These are phyloP conservation scores for Durusdinium trenchii DNA, from an alignment of 73 alveolate genomes.

Conservation along the genomic window DNA sequence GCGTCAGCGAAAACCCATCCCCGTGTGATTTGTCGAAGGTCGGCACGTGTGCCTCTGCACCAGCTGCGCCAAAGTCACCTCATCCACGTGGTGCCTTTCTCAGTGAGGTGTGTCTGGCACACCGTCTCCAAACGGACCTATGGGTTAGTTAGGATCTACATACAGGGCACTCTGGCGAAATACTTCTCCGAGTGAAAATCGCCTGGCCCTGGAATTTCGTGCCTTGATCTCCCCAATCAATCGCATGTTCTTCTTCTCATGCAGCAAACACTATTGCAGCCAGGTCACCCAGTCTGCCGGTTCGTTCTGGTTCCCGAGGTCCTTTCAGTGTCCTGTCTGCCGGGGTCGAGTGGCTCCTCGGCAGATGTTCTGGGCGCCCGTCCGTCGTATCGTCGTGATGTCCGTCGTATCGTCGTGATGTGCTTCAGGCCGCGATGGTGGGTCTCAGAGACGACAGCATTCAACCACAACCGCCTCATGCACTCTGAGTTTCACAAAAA, in stretches of 20 bases:
- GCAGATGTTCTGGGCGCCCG: not conserved
- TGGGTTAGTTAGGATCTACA: too few species aligned
- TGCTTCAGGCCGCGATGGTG: slow-evolving; percentile 28
- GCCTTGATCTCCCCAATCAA: not conserved
- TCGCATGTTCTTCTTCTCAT: not conserved
- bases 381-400: not conserved
- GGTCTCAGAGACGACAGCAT: slow-evolving; percentile 6
- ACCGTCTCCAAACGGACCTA: too few species aligned
- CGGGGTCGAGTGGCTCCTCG: slow-evolving; percentile 57
- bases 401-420: not conserved
- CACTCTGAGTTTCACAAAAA: not conserved
- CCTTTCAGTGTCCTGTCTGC: slow-evolving; percentile 55
- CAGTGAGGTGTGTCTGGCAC: not conserved
- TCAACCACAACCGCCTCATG: not conserved
- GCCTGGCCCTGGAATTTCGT: not conserved
- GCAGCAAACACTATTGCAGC: not conserved
- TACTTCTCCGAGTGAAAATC: too few species aligned
- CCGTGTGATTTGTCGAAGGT: slow-evolving; percentile 18
- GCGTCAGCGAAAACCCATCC: too few species aligned
- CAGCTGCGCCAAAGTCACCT: slow-evolving; percentile 39
- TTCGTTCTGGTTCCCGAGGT: not conserved
- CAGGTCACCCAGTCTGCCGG: too few species aligned
- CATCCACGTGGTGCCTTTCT: not conserved
- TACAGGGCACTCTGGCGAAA: too few species aligned
- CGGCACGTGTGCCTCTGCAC: slow-evolving; percentile 56